Evolutionary conservation across 139 green algal species (phyloP).

Genomic region (Volvox reticuliferus): DNA sequence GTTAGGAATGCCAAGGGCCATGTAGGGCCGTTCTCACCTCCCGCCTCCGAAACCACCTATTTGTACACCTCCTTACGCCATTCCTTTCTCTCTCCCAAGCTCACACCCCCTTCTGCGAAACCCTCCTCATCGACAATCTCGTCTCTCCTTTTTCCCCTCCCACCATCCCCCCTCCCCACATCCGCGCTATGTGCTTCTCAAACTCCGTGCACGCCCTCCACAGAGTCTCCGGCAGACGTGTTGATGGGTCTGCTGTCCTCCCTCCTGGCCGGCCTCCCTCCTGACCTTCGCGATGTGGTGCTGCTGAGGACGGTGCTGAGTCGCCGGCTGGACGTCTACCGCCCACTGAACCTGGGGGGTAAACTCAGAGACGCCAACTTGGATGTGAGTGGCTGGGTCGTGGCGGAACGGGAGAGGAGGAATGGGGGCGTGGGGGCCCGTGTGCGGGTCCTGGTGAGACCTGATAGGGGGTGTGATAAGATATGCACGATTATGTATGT

Average conservation of each 20-base stretch:
- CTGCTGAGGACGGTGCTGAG: conserved; percentile 18
- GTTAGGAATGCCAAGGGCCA: too few species aligned
- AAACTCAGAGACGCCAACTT: background rate
- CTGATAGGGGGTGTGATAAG: too few species aligned
- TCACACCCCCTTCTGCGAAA: too few species aligned
- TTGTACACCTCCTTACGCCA: too few species aligned
- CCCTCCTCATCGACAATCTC: background rate
- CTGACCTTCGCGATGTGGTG: conserved; percentile 41
- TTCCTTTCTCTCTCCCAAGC: too few species aligned
- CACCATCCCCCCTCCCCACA: background rate
- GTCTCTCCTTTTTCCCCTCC: too few species aligned
- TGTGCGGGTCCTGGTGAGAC: background rate
- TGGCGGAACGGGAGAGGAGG: background rate
- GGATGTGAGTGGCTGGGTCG: conserved; percentile 11
- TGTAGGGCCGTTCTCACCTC: too few species aligned
- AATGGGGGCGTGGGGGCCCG: background rate
- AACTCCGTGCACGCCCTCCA: background rate
- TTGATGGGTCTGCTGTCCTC: conserved; percentile 46
- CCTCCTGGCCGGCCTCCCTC: conserved; percentile 37
- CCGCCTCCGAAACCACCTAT: too few species aligned
- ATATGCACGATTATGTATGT: too few species aligned
- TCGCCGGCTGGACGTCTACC: background rate
- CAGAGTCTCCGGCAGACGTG: conserved; percentile 14
- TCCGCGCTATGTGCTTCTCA: background rate
- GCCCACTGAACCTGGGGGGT: background rate